phyloP scores from a whole-genome alignment of 371 early-diverging fungal genomes.

The Quaeritorhiza haematococci region DNA sequence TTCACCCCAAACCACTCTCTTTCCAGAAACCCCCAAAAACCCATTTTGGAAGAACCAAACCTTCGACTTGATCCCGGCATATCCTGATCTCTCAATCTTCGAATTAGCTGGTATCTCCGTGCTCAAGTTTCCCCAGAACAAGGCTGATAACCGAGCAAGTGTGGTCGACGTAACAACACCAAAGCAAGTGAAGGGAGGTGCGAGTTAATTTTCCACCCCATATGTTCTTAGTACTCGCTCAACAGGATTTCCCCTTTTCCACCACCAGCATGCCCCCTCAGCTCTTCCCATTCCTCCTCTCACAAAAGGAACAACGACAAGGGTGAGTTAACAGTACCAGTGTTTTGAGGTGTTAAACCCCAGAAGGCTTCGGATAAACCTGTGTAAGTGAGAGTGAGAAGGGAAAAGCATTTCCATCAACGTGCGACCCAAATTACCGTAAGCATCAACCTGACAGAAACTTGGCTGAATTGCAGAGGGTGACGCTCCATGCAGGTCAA shows the following conservation, averaged over 20 bases:
- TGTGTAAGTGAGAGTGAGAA: background rate
- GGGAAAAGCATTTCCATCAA: slow-evolving; percentile 17
- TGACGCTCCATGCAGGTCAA: background rate
- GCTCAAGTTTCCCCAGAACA: slow-evolving; percentile 78
- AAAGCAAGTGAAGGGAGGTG: slow-evolving; percentile 1
- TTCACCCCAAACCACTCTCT: no score
- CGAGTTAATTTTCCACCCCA: background rate
- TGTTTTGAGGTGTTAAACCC: slow-evolving; percentile 40
- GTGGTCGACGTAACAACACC: background rate
- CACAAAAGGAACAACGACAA: background rate
- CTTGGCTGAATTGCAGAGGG: slow-evolving; percentile 15
- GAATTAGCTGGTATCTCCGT: slow-evolving; percentile 67
- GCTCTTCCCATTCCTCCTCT: no score
- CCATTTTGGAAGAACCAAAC: no score
- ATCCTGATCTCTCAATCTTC: slow-evolving; percentile 78
- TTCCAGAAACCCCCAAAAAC: no score
- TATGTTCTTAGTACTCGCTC: background rate
- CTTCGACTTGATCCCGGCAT: slow-evolving; percentile 81
- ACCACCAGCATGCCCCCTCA: no score
- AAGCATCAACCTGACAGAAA: slow-evolving; percentile 57
- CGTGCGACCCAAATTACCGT: slow-evolving; percentile 48
- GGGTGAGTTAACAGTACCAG: slow-evolving; percentile 18
- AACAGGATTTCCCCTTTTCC: no score
- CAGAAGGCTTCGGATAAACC: slow-evolving; percentile 42
- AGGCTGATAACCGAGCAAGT: slow-evolving; percentile 27